A percentile compares a stretch with the other conserved stretches of the same genome.
Conservation (phyloP, 208 protist species). For the Blastocrithidia nonstop region DNA sequence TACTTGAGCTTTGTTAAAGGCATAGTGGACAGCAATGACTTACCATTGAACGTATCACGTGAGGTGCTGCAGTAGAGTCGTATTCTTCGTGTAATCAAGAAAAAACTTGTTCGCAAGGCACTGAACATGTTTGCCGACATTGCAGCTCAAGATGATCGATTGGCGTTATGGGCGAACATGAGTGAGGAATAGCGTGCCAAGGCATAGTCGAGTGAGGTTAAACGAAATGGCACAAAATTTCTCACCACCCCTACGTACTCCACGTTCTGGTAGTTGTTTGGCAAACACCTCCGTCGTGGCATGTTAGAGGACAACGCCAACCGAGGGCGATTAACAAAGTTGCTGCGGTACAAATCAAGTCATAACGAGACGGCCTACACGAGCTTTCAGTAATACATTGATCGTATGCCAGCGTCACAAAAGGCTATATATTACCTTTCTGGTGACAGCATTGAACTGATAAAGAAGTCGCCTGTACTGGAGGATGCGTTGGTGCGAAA, state of each 20-base stretch:
- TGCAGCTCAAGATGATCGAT: conserved; percentile 51
- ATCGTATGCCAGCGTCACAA: conserved; percentile 90
- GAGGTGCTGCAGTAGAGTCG: conserved; percentile 98
- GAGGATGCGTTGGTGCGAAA: conserved; percentile 67
- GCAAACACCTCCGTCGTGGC: conserved; percentile 95
- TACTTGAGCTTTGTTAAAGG: conserved; percentile 94
- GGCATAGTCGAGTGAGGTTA: conserved; percentile 1
- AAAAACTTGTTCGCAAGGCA: conserved; percentile 93
- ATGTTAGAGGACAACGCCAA: conserved; percentile 95
- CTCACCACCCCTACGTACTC: conserved; percentile 69
- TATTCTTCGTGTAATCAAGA: conserved; percentile 93
- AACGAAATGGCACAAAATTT: conserved; percentile 12
- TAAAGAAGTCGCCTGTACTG: conserved; percentile 72
- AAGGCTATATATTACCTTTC: conserved; percentile 90
- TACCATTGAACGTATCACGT: conserved; percentile 99
- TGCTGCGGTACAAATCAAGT: conserved; percentile 91
- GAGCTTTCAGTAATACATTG: conserved; percentile 85
- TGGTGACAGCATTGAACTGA: conserved; percentile 57
- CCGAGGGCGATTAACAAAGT: conserved; percentile 90
- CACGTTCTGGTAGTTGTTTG: conserved; percentile 92
- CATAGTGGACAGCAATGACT: conserved; percentile 98
- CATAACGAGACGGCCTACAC: conserved; percentile 55
- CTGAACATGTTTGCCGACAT: conserved; percentile 91
- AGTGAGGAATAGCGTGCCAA: conserved; percentile 7
- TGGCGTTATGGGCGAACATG: conserved; percentile 8